Conservation (phyloP, 495 filamentous ascomycete genomes). For the Hypoxylon lenormandii region DNA sequence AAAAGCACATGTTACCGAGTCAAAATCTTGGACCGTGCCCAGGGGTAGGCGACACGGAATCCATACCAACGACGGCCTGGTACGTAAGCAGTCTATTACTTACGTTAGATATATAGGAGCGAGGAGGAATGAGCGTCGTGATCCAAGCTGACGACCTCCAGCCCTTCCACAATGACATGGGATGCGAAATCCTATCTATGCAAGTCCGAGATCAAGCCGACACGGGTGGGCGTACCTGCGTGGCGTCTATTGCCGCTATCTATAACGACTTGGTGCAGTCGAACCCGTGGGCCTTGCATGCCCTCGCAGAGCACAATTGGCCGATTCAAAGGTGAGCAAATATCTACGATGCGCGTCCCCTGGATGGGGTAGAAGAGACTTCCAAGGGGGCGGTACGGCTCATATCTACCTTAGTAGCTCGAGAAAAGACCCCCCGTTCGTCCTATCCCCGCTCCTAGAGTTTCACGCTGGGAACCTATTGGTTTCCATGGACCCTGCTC, state of each 20-base stretch:
- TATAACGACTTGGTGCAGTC: constrained; percentile 54
- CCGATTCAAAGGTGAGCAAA: constrained; percentile 60
- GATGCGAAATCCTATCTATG: constrained; percentile 57
- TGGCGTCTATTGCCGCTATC: constrained; percentile 57
- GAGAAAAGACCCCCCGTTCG: constrained; percentile 50
- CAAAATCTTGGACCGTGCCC: constrained; percentile 55
- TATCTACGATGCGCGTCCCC: background rate
- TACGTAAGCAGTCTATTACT: constrained; percentile 27
- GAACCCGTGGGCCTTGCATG: constrained; percentile 51
- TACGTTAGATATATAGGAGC: background rate
- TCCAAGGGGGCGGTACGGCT: background rate
- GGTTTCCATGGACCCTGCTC: constrained; percentile 57
- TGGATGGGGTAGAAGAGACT: background rate
- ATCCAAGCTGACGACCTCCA: constrained; percentile 24
- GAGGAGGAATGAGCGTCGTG: background rate
- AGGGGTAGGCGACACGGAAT: constrained; percentile 61
- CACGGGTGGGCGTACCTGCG: constrained; percentile 56
- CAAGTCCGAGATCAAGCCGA: constrained; percentile 57
- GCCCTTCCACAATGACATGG: constrained; percentile 63
- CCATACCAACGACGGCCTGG: constrained; percentile 56
- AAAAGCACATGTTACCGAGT: constrained; percentile 61
- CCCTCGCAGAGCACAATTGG: constrained; percentile 52
- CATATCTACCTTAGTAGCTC: constrained; percentile 46
- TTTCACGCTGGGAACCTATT: constrained; percentile 52
- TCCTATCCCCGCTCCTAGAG: constrained; percentile 56